These are phyloP conservation scores for Dioscorea alata DNA, from an alignment of 106 monocot species.

Conservation along the genomic window DNA sequence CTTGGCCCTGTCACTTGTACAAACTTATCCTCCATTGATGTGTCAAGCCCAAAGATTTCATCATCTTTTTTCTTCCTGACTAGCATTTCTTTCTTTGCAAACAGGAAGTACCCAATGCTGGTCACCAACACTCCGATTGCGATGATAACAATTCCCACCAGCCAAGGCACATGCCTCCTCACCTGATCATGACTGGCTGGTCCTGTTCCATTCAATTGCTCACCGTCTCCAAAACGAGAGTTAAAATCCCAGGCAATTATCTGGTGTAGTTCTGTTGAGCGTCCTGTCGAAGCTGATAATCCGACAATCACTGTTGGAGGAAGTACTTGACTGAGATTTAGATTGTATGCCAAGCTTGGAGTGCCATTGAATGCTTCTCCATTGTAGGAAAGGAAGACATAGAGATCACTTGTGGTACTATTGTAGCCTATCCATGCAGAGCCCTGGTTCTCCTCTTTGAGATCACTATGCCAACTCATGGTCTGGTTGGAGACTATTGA, in stretches of 20 bases:
- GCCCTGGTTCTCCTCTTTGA: not conserved
- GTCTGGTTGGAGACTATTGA: slow-evolving; percentile 10
- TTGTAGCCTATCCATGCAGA: slow-evolving; percentile 17
- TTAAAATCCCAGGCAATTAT: slow-evolving; percentile 17
- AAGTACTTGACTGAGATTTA: slow-evolving; percentile 13
- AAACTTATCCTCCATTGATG: no score
- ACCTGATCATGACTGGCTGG: no score
- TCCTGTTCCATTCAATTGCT: not conserved
- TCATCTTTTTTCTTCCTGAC: no score
- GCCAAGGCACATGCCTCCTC: no score
- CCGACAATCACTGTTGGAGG: slow-evolving; percentile 12
- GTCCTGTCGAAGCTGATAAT: slow-evolving; percentile 16
- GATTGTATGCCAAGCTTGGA: not conserved
- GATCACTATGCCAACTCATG: not conserved
- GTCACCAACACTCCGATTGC: no score
- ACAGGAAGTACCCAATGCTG: no score
- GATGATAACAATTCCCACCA: no score
- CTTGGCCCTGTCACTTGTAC: not conserved
- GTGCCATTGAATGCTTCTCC: not conserved
- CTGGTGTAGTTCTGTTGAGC: slow-evolving; percentile 3
- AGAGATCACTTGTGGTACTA: not conserved
- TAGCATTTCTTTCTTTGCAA: no score
- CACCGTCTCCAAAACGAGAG: not conserved
- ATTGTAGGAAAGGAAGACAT: not conserved
- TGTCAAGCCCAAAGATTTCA: no score